Conservation (phyloP, 2,329 filamentous ascomycete genomes). For the Fusarium sambucinum region DNA sequence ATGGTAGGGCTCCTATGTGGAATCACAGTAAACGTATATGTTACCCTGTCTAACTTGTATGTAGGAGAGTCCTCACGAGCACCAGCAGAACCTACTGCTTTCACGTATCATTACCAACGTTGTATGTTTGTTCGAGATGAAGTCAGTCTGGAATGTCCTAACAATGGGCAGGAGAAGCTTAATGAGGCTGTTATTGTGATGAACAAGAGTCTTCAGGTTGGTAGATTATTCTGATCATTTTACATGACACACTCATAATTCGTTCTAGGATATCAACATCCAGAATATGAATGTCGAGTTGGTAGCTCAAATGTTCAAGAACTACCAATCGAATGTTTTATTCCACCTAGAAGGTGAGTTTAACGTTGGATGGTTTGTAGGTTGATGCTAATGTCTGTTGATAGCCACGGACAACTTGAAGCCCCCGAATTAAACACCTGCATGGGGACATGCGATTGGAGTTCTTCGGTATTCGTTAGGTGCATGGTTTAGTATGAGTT, state of each 20-base stretch:
- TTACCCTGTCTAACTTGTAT: background rate
- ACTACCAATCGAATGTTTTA: slow-evolving; percentile 97
- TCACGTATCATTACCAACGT: slow-evolving; percentile 98
- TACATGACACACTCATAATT: slow-evolving; percentile 4
- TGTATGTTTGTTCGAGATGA: slow-evolving; percentile 66
- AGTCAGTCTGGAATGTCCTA: background rate
- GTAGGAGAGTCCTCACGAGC: slow-evolving; percentile 95
- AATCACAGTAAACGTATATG: rapidly evolving
- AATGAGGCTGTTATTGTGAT: slow-evolving; percentile 93
- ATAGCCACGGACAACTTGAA: slow-evolving; percentile 86
- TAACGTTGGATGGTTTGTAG: too few species aligned
- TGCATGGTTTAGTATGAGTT: slow-evolving; percentile 30
- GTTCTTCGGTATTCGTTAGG: slow-evolving; percentile 3
- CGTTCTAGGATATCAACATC: slow-evolving; percentile 87
- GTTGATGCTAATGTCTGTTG: slow-evolving; percentile 12
- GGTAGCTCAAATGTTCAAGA: slow-evolving; percentile 99
- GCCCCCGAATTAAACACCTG: slow-evolving; percentile 64
- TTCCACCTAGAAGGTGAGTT: slow-evolving; percentile 92
- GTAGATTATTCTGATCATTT: background rate
- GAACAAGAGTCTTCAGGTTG: slow-evolving; percentile 90
- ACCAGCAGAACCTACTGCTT: slow-evolving; percentile 93
- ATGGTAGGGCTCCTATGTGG: slow-evolving; percentile 25
- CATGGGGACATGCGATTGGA: background rate
- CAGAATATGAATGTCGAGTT: slow-evolving; percentile 99
- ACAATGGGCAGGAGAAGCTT: slow-evolving; percentile 81